Evolutionary conservation across 805 yeast species (phyloP).

Genomic region (Candida anglica): DNA sequence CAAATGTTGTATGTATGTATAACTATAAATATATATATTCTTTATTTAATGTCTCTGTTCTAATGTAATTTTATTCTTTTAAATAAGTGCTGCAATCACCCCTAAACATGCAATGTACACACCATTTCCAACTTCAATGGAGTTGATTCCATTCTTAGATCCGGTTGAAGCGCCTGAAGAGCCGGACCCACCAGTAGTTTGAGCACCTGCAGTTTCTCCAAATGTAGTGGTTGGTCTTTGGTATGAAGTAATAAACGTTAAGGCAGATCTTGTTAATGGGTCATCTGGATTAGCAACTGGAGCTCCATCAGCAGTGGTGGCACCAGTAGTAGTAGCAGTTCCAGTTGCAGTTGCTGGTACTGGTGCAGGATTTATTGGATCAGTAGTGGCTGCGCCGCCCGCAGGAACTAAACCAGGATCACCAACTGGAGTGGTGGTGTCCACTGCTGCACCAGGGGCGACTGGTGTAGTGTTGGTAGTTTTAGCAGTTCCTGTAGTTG

Average conservation of each 20-base stretch:
- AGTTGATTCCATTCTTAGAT: too few relatives aligned
- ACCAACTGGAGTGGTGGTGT: constrained; percentile 10
- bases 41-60: too few relatives aligned
- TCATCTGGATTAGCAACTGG: constrained; percentile 4
- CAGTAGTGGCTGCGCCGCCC: constrained; percentile 6
- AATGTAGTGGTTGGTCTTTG: constrained; percentile 9
- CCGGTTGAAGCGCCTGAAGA: too few relatives aligned
- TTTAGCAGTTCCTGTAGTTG: constrained; percentile 10
- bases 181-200: constrained; percentile 4
- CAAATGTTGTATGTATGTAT: too few relatives aligned
- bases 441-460: constrained; percentile 8
- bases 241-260: constrained; percentile 7
- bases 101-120: too few relatives aligned
- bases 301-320: constrained; percentile 7
- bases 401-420: constrained; percentile 11
- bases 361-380: too few relatives aligned
- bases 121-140: too few relatives aligned
- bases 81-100: too few relatives aligned
- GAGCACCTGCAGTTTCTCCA: constrained; percentile 7
- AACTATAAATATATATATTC: too few relatives aligned
- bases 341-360: constrained; percentile 13
- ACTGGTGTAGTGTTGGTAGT: constrained; percentile 6
- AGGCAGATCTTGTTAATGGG: too few relatives aligned
- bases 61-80: too few relatives aligned
- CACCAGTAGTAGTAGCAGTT: constrained; percentile 8